Percentiles rank a stretch among this genome's conserved stretches.
Conservation (phyloP, 2,329 filamentous ascomycete genomes). For the Teratosphaeria nubilosa region DNA sequence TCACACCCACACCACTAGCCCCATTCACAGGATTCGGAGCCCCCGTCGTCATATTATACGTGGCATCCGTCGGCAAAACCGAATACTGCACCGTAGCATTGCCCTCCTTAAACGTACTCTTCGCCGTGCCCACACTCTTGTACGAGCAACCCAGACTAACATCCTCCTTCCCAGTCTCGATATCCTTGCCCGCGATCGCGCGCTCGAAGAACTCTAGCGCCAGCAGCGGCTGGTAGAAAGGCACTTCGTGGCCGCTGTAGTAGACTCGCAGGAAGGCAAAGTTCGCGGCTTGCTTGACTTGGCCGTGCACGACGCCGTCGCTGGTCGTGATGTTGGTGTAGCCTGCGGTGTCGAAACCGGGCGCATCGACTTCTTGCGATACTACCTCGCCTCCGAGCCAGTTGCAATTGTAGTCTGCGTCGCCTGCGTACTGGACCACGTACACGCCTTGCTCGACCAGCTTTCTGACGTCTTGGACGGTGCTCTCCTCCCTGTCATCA, state of each 20-base stretch:
- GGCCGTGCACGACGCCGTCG: constrained; percentile 41
- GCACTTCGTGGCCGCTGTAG: constrained; percentile 41
- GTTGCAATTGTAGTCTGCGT: constrained; percentile 39
- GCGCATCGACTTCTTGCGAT: constrained; percentile 29
- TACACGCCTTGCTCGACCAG: constrained; percentile 32
- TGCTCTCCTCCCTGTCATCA: constrained; percentile 34
- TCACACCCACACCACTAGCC: not conserved
- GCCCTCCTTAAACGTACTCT: constrained; percentile 30
- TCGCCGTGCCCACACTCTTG: constrained; percentile 14
- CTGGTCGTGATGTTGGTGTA: constrained; percentile 37
- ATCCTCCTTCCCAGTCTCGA: constrained; percentile 37
- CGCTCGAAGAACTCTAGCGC: constrained; percentile 42
- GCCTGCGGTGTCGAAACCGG: constrained; percentile 35
- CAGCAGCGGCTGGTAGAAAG: constrained; percentile 43
- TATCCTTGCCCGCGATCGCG: constrained; percentile 37
- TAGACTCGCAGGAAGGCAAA: constrained; percentile 44
- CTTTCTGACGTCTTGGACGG: constrained; percentile 31
- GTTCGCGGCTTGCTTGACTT: constrained; percentile 42
- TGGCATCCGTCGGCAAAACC: constrained; percentile 32
- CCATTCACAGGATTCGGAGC: constrained; percentile 6
- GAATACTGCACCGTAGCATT: constrained; percentile 38
- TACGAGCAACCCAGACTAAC: constrained; percentile 6
- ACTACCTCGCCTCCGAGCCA: constrained; percentile 37
- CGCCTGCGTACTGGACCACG: constrained; percentile 35
- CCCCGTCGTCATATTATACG: constrained; percentile 29